Percentiles rank a stretch among this genome's conserved stretches.
Conservation (phyloP, 495 filamentous ascomycete species). For the Aspergillus panamensis region DNA sequence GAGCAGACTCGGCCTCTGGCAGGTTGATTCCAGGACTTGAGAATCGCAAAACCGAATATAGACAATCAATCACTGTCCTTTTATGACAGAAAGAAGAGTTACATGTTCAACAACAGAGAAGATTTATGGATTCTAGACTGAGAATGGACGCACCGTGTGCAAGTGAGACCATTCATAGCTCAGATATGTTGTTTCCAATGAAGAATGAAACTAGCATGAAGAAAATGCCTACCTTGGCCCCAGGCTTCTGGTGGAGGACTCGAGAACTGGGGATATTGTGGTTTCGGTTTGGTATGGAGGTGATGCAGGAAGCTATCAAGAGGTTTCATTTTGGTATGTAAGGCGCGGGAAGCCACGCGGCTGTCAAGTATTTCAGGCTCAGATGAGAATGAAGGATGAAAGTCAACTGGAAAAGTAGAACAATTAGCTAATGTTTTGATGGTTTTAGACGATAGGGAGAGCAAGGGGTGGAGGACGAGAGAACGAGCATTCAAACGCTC, state of each 20-base stretch:
- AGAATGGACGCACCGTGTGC: background rate
- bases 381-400: constrained; percentile 3
- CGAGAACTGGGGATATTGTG: background rate
- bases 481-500: background rate
- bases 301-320: constrained; percentile 19
- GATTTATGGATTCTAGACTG: background rate
- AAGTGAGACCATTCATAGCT: background rate
- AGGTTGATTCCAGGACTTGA: background rate
- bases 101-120: background rate
- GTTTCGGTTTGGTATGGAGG: constrained; percentile 20
- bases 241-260: background rate
- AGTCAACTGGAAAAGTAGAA: background rate
- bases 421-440: background rate
- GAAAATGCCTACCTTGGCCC: constrained; percentile 7
- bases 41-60: background rate
- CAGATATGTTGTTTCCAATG: background rate
- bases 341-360: constrained; percentile 5
- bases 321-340: constrained; percentile 16
- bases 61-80: background rate
- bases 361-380: constrained; percentile 1
- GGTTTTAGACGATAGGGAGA: background rate
- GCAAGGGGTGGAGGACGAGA: background rate
- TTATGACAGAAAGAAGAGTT: background rate
- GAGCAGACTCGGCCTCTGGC: constrained; percentile 9
- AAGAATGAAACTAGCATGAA: constrained; percentile 3